Conservation (phyloP, 805 yeast species). For the Candida glaebosa region DNA sequence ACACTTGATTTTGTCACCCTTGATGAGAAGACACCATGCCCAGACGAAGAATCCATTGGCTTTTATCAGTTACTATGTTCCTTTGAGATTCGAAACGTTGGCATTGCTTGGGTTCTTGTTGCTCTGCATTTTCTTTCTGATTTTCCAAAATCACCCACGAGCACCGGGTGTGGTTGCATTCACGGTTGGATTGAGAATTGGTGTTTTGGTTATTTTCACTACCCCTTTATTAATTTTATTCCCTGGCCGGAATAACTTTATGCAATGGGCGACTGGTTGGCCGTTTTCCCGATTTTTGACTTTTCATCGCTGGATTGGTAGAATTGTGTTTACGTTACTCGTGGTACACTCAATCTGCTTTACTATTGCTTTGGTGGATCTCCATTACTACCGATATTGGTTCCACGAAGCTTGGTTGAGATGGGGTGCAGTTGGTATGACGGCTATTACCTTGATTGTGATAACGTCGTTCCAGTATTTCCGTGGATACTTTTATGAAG, state of each 20-base stretch:
- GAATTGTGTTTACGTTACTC: slow-evolving; percentile 46
- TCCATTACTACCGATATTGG: slow-evolving; percentile 32
- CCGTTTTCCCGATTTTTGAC: slow-evolving; percentile 56
- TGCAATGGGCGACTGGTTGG: slow-evolving; percentile 61
- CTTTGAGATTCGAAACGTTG: slow-evolving; percentile 48
- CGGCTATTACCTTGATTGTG: slow-evolving; percentile 16
- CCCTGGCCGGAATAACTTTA: slow-evolving; percentile 71
- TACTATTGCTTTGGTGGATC: slow-evolving; percentile 48
- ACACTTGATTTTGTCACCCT: slow-evolving; percentile 17
- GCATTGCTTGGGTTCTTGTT: slow-evolving; percentile 33
- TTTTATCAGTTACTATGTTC: slow-evolving; percentile 25
- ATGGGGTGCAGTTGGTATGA: slow-evolving; percentile 40
- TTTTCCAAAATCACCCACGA: slow-evolving; percentile 7
- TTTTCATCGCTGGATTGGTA: slow-evolving; percentile 66
- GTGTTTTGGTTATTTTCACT: neutral
- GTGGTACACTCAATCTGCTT: slow-evolving; percentile 57
- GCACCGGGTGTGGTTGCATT: slow-evolving; percentile 12
- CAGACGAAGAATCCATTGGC: slow-evolving; percentile 3
- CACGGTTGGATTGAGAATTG: slow-evolving; percentile 2
- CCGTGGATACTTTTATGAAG: slow-evolving; percentile 36
- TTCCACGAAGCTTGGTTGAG: slow-evolving; percentile 29
- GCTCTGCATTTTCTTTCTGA: slow-evolving; percentile 13
- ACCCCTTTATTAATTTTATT: slow-evolving; percentile 59
- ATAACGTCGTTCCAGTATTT: slow-evolving; percentile 21
- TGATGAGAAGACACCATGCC: slow-evolving; percentile 13